Evolutionary conservation across 73 alveolate genomes (phyloP), one percentile per base, ranked within the genome.

Genomic region (Paramecium pentaurelia): DNA sequence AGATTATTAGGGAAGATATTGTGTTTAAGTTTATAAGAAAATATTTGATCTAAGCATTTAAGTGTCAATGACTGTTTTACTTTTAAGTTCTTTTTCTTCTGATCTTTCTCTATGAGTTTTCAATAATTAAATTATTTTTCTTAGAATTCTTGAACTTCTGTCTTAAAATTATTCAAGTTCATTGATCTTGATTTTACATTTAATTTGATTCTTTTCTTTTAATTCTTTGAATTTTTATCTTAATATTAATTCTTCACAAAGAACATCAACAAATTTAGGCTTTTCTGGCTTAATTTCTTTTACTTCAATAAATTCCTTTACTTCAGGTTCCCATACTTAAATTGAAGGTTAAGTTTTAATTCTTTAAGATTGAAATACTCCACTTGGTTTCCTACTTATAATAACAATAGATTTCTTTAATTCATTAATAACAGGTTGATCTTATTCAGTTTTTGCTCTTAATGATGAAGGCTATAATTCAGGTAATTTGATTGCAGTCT

Each of bases 301-400:
- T 4, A 20, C 28, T 54, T 18, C 34, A 2, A 18, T 22, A 3
- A 28, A 25, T 27, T 64, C 84, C 11, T 64, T 64, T 28, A 64
- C 49, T 64, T 64, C 84, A 28, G 84, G 84, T 64, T 64, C 84
- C 84, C 84, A 64, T n/a, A 64, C 54, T 64, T 64, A 2, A 11
- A 64, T 64, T 10, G 84, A 64, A 14, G 84, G 84, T 64, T 64
- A 20, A 64, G 84, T 64, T 64, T 64, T 64, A 1, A 64, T 34
- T 27, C 84, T 64, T 32, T 64, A 34, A 27, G 51, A 32, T 8
- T 25, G 22, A n/a, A 28, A 20, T 28, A 34, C 47, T 12, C 51
- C 84, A 64, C 84, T 64, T 8, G 84, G 84, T 34, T 64, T 64
- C 12, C 84, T 64, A 27, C 84, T 64, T 0, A 64, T 64, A 12